These are phyloP conservation scores for Solanum hybrid DNA, from an alignment of 305 asterid genomes.

Conservation along the genomic window DNA sequence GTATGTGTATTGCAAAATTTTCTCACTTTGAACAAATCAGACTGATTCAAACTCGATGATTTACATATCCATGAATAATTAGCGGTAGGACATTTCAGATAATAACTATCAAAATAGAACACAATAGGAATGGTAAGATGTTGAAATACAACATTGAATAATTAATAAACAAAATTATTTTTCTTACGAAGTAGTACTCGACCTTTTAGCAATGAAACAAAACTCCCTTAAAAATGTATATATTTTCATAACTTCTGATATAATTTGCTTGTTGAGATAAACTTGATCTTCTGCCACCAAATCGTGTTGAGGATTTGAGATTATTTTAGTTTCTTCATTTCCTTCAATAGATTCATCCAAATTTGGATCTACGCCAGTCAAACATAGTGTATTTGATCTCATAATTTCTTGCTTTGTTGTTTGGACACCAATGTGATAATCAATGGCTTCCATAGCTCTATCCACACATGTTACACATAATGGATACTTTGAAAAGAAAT, in stretches of 20 bases:
- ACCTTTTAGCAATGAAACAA: not conserved
- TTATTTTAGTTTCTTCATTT: too few relatives aligned
- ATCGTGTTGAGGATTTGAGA: not conserved
- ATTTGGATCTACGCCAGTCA: not conserved
- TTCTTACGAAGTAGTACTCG: not conserved
- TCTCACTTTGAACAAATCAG: not conserved
- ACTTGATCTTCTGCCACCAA: not conserved
- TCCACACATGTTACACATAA: not conserved
- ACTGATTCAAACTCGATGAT: not conserved
- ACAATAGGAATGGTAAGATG: not conserved
- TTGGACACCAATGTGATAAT: not conserved
- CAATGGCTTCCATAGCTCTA: not conserved
- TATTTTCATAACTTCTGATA: not conserved
- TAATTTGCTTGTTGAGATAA: not conserved
- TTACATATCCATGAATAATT: not conserved
- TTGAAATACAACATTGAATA: not conserved
- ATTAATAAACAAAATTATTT: not conserved
- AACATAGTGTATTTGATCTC: not conserved
- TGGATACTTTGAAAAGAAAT: too few relatives aligned
- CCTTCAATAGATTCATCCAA: too few relatives aligned
- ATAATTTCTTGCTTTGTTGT: not conserved
- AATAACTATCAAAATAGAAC: too few relatives aligned
- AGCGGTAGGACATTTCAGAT: not conserved
- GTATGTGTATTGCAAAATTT: not conserved
- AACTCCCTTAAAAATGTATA: not conserved